Evolutionary conservation across 495 filamentous ascomycete species (phyloP).

Genomic region (Aspergillus kassunensis): DNA sequence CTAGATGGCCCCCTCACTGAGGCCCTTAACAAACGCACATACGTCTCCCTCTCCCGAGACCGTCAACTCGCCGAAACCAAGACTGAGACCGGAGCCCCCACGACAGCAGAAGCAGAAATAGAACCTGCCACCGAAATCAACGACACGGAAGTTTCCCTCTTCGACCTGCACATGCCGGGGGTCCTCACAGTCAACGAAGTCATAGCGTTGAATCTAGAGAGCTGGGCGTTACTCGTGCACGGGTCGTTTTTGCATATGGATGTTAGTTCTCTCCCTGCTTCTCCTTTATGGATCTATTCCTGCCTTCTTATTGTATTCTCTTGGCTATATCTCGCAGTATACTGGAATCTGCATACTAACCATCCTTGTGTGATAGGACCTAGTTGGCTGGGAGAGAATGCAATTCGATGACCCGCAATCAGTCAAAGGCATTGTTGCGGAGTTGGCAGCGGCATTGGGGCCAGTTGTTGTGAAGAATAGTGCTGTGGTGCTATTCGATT

Average conservation of each 20-base stretch:
- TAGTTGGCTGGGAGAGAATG: slow-evolving; percentile 65
- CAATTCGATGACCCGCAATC: slow-evolving; percentile 45
- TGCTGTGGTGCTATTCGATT: slow-evolving; percentile 43
- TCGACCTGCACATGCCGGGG: slow-evolving; percentile 72
- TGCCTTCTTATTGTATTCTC: background rate
- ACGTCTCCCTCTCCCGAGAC: slow-evolving; percentile 62
- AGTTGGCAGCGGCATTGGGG: slow-evolving; percentile 75
- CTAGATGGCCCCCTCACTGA: slow-evolving; percentile 64
- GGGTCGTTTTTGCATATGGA: slow-evolving; percentile 41
- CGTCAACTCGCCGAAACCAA: slow-evolving; percentile 17
- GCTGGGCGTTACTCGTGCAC: slow-evolving; percentile 46
- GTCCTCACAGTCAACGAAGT: slow-evolving; percentile 64
- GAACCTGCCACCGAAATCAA: slow-evolving; percentile 31
- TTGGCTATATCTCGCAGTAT: background rate
- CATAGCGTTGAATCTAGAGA: slow-evolving; percentile 57
- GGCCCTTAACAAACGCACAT: slow-evolving; percentile 58
- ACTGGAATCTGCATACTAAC: background rate
- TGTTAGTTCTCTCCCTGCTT: slow-evolving; percentile 29
- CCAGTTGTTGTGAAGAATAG: slow-evolving; percentile 56
- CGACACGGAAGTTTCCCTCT: slow-evolving; percentile 54
- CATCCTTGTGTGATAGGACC: slow-evolving; percentile 35
- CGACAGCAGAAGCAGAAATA: slow-evolving; percentile 1
- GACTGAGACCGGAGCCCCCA: slow-evolving; percentile 13
- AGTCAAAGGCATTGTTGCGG: slow-evolving; percentile 65
- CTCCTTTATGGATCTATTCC: background rate